Percentiles rank a stretch among this genome's conserved stretches.
Evolutionary conservation across 225 moss, liverwort and hornwort genomes (phyloP).

Genomic region (Pseudisothecium myosuroides): DNA sequence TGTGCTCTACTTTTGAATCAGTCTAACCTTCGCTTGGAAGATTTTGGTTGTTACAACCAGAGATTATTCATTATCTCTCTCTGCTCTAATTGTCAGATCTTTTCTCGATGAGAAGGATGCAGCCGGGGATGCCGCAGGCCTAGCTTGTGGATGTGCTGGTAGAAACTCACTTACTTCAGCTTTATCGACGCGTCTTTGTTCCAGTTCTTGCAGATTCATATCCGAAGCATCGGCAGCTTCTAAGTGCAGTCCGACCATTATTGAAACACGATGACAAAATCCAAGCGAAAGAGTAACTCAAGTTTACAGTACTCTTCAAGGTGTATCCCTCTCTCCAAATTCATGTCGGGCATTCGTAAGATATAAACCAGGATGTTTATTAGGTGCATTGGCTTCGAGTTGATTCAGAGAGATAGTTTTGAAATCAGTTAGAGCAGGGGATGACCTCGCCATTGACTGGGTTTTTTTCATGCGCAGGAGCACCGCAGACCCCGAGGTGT

Average conservation of each 20-base stretch:
- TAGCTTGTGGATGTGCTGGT: neutral
- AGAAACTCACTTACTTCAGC: neutral
- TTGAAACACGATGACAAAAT: neutral
- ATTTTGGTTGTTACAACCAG: neutral
- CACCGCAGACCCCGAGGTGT: neutral
- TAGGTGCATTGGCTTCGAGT: neutral
- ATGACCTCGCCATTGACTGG: neutral
- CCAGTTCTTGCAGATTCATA: neutral
- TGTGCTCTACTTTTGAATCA: neutral
- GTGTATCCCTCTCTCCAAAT: too few species aligned
- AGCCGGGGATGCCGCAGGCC: neutral
- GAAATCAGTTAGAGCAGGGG: neutral
- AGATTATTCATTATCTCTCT: neutral
- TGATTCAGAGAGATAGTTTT: neutral
- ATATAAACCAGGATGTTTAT: neutral
- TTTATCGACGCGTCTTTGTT: neutral
- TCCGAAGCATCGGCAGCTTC: neutral
- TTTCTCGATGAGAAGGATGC: neutral
- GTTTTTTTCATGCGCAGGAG: neutral
- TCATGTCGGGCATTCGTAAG: too few species aligned
- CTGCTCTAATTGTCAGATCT: neutral
- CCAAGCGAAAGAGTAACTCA: neutral
- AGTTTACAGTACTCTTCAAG: neutral
- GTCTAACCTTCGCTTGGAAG: neutral
- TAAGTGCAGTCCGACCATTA: neutral